Conservation (phyloP, 352 stramenopile genomes). For the Pythium vanterpoolii region DNA sequence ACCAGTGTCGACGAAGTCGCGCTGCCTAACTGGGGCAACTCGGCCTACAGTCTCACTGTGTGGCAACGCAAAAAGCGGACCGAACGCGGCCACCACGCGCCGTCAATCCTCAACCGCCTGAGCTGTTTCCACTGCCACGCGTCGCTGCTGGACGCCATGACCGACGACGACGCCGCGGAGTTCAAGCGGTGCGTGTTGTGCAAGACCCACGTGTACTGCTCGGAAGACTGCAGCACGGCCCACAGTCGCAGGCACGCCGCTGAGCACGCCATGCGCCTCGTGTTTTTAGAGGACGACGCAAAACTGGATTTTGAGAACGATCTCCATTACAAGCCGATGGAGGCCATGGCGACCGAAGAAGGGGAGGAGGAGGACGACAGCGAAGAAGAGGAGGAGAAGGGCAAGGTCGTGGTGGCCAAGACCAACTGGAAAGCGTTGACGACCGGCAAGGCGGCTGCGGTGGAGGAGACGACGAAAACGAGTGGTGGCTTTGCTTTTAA, state of each 20-base stretch:
- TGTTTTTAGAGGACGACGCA: slow-evolving; percentile 61
- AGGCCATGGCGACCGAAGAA: slow-evolving; percentile 26
- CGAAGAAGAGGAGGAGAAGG: slow-evolving; percentile 22
- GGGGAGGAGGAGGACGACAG: slow-evolving; percentile 29
- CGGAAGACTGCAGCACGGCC: slow-evolving; percentile 35
- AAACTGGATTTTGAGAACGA: slow-evolving; percentile 64
- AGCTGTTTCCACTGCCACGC: slow-evolving; percentile 59
- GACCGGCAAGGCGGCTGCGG: not conserved
- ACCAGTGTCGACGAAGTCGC: slow-evolving; percentile 43
- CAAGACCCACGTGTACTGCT: slow-evolving; percentile 84
- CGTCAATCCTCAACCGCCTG: slow-evolving; percentile 21
- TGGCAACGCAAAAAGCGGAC: slow-evolving; percentile 44
- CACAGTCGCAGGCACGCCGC: slow-evolving; percentile 43
- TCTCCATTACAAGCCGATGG: slow-evolving; percentile 51
- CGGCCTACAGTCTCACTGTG: slow-evolving; percentile 67
- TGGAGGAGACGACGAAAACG: not conserved
- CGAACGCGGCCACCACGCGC: slow-evolving; percentile 11
- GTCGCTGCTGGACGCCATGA: slow-evolving; percentile 21
- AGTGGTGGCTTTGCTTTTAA: slow-evolving; percentile 20
- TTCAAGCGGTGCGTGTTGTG: slow-evolving; percentile 67
- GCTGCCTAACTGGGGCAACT: slow-evolving; percentile 81
- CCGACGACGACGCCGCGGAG: slow-evolving; percentile 33
- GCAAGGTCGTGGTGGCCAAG: slow-evolving; percentile 22
- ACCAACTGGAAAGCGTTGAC: slow-evolving; percentile 20
- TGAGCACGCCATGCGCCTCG: slow-evolving; percentile 63